These are phyloP conservation scores for Mycena indigotica DNA, from an alignment of 768 basidiomycete genomes.

Conservation along the genomic window DNA sequence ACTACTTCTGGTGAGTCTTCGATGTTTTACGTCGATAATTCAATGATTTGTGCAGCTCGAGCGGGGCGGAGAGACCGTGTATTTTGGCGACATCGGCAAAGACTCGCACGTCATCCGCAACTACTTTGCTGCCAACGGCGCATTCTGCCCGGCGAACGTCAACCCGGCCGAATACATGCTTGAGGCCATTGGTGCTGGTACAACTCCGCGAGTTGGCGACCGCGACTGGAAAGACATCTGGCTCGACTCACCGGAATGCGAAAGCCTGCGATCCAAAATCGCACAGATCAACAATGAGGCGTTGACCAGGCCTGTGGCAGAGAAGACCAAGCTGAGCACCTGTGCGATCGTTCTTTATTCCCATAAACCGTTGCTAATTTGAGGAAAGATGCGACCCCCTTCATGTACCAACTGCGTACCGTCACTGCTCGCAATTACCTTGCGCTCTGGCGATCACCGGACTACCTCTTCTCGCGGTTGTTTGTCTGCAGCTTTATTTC, in stretches of 20 bases:
- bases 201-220: conserved; percentile 68
- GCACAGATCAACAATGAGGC: conserved; percentile 48
- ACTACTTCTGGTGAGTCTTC: conserved; percentile 43
- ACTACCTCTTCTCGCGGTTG: conserved; percentile 83
- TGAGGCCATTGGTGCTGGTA: conserved; percentile 85
- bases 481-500: conserved; percentile 76
- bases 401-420: conserved; percentile 70
- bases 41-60: conserved; percentile 42
- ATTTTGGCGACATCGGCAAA: conserved; percentile 85
- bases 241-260: conserved; percentile 68
- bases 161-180: conserved; percentile 85
- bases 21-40: neutral
- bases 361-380: neutral
- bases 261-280: conserved; percentile 46
- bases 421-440: conserved; percentile 68
- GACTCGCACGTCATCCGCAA: conserved; percentile 68
- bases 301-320: conserved; percentile 42
- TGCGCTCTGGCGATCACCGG: conserved; percentile 80
- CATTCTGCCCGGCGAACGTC: conserved; percentile 69
- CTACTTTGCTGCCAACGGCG: conserved; percentile 80
- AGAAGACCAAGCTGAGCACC: conserved; percentile 44
- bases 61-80: conserved; percentile 87
- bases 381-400: conserved; percentile 67
- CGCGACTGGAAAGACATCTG: conserved; percentile 89
- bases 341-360: conserved; percentile 38